These are phyloP conservation scores for Fusarium poae DNA, from an alignment of 2,329 filamentous ascomycete genomes.

Conservation along the genomic window DNA sequence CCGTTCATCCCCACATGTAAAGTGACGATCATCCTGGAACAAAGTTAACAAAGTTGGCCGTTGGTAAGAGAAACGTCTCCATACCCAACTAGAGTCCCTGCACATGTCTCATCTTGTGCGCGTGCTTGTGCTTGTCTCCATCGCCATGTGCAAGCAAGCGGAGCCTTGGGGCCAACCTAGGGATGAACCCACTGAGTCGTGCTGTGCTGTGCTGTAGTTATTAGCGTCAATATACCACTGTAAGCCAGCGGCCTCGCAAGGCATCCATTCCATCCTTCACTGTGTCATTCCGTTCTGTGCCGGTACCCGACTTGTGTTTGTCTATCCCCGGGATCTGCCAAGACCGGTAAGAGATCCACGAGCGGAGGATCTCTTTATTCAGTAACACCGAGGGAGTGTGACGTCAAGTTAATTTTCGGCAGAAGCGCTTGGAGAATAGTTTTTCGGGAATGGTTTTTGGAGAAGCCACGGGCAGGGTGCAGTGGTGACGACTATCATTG, in stretches of 20 bases:
- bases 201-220: background rate
- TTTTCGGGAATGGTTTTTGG: background rate
- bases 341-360: constrained; percentile 29
- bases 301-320: constrained; percentile 34
- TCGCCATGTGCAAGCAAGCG: constrained; percentile 20
- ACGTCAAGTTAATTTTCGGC: constrained; percentile 35
- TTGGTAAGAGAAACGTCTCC: constrained; percentile 6
- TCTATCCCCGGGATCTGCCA: constrained; percentile 40
- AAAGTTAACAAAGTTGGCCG: constrained; percentile 29
- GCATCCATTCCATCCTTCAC: too few relatives aligned
- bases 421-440: constrained; percentile 23
- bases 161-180: constrained; percentile 1
- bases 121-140: constrained; percentile 2
- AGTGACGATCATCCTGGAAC: constrained; percentile 40
- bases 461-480: background rate
- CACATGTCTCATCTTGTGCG: background rate
- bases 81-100: background rate
- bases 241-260: constrained; percentile 19
- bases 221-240: background rate
- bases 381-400: constrained; percentile 25
- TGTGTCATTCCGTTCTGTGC: constrained; percentile 43
- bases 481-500: constrained; percentile 18
- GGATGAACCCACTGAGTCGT: constrained; percentile 28
- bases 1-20: constrained; percentile 21
- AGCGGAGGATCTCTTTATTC: constrained; percentile 12